These are phyloP conservation scores for Aspergillus floridensis DNA, from an alignment of 2,329 filamentous ascomycete genomes.

Conservation along the genomic window DNA sequence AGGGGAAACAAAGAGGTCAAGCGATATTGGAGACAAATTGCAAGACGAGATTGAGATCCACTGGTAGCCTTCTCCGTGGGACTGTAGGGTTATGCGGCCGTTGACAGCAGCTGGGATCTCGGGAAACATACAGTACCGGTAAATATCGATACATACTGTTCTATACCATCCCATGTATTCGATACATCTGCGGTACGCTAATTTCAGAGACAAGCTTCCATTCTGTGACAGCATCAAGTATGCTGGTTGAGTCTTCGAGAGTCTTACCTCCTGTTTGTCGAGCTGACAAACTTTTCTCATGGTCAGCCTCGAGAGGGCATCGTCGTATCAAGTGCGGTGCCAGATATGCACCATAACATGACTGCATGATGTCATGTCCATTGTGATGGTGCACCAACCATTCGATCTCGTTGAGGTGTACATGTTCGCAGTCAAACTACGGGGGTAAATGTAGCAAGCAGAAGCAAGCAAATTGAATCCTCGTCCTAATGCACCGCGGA, in stretches of 20 bases:
- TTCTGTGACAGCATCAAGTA: not conserved
- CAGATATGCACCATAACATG: not conserved
- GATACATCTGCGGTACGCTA: not conserved
- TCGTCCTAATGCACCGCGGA: no score
- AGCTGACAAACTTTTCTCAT: not conserved
- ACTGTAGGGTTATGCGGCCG: not conserved
- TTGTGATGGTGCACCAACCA: not conserved
- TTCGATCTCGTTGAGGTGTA: not conserved
- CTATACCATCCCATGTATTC: no score
- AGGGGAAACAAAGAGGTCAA: not conserved
- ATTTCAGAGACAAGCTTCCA: not conserved
- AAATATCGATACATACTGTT: not conserved
- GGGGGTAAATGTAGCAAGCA: no score
- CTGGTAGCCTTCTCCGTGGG: not conserved
- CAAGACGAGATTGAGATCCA: not conserved
- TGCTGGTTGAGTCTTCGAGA: not conserved
- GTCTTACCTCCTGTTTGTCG: not conserved
- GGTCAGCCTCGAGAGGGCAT: not conserved
- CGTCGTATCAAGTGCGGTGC: not conserved
- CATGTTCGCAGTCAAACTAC: no score
- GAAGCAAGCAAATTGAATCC: no score
- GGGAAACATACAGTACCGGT: not conserved
- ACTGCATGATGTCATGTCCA: not conserved
- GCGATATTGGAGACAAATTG: not conserved
- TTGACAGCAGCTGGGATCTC: not conserved